A percentile compares a stretch with the other conserved stretches of the same genome.
These are phyloP conservation scores for Fusarium verticillioides DNA, from an alignment of 2,329 filamentous ascomycete genomes.

Conservation along the genomic window DNA sequence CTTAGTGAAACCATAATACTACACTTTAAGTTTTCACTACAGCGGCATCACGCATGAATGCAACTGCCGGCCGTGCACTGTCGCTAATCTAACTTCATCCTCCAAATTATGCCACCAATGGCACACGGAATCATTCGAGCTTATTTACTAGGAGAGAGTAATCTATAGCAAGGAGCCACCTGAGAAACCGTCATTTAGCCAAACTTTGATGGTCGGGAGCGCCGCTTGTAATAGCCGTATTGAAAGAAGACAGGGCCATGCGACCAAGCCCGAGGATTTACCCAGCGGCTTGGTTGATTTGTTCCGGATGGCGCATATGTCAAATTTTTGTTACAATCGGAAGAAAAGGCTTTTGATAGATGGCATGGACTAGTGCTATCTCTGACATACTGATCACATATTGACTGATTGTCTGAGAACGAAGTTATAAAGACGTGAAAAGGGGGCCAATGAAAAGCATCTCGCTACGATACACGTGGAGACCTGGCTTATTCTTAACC, in stretches of 20 bases:
- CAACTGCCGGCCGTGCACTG: background rate
- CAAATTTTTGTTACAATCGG: background rate
- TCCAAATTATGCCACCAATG: background rate
- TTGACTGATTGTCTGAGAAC: background rate
- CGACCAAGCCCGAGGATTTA: background rate
- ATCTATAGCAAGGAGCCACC: background rate
- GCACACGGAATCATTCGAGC: background rate
- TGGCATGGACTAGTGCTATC: background rate
- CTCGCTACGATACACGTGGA: background rate
- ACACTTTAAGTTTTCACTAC: background rate
- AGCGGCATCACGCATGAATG: background rate
- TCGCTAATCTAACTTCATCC: background rate
- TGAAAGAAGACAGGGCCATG: no score
- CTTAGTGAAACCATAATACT: background rate
- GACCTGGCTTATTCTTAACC: background rate
- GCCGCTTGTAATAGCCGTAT: background rate
- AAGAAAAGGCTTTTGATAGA: background rate
- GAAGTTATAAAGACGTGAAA: background rate
- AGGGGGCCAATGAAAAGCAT: background rate
- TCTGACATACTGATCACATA: fast-evolving
- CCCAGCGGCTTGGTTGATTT: background rate
- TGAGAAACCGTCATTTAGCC: background rate
- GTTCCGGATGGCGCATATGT: background rate
- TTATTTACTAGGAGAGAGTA: no score
- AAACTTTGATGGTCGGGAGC: background rate